Conservation (phyloP, 2,329 filamentous ascomycete species). For the Colletotrichum spinosum region DNA sequence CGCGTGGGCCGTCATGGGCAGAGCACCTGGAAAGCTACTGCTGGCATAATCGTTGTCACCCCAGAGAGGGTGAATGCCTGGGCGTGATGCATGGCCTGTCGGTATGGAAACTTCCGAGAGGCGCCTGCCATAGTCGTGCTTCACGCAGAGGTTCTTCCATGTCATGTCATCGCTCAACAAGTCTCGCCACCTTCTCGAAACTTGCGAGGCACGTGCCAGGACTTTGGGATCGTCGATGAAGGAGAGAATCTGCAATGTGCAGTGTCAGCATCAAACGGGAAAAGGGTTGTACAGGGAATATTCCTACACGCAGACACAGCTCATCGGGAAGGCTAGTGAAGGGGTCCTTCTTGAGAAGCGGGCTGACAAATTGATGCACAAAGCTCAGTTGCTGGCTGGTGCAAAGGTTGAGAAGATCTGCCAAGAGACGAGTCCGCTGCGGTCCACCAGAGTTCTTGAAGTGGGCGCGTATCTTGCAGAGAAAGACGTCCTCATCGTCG, state of each 20-base stretch:
- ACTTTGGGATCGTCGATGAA: constrained; percentile 98
- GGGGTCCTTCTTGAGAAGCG: constrained; percentile 93
- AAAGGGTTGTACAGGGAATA: too few relatives aligned
- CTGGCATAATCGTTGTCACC: constrained; percentile 43
- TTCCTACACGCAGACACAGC: constrained; percentile 83
- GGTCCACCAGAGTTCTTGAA: constrained; percentile 82
- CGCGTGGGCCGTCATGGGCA: constrained; percentile 50
- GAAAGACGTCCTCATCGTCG: constrained; percentile 85
- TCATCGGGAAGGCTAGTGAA: constrained; percentile 94
- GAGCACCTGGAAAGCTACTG: constrained; percentile 59
- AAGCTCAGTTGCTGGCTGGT: constrained; percentile 96
- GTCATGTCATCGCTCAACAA: constrained; percentile 96
- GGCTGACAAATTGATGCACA: constrained; percentile 95
- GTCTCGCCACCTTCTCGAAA: constrained; percentile 95
- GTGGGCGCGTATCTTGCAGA: constrained; percentile 81
- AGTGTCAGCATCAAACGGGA: neutral
- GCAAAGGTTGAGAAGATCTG: constrained; percentile 91
- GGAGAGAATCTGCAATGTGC: constrained; percentile 77
- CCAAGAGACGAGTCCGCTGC: constrained; percentile 83
- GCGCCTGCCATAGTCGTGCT: constrained; percentile 84
- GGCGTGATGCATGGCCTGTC: constrained; percentile 22
- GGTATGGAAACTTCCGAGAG: constrained; percentile 59
- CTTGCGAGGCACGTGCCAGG: constrained; percentile 90
- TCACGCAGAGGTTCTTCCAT: constrained; percentile 97
- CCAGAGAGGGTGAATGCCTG: constrained; percentile 30